These are phyloP conservation scores for Capsella rubella DNA, from an alignment of 441 rosid genomes.

Conservation along the genomic window DNA sequence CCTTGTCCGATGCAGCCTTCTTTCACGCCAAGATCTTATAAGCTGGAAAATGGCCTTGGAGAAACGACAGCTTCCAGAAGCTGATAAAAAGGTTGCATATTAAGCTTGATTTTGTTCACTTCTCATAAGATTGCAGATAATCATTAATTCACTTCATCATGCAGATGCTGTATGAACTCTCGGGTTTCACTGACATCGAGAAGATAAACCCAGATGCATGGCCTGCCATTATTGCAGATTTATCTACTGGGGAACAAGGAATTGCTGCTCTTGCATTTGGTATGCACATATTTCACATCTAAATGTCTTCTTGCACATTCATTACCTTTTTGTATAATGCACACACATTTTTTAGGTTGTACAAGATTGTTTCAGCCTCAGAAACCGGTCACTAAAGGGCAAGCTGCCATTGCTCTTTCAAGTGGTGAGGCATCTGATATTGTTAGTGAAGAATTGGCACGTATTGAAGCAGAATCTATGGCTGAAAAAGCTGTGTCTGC, in stretches of 20 bases:
- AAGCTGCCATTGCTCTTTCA: constrained; percentile 95
- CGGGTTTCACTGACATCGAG: constrained; percentile 89
- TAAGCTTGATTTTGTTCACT: constrained; percentile 15
- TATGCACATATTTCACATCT: constrained; percentile 46
- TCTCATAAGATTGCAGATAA: constrained; percentile 11
- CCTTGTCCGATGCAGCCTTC: constrained; percentile 59
- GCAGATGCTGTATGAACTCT: constrained; percentile 71
- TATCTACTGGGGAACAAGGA: constrained; percentile 90
- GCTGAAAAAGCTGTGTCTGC: constrained; percentile 97
- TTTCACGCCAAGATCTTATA: constrained; percentile 96
- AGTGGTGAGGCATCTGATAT: constrained; percentile 85
- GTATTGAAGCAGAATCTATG: constrained; percentile 93
- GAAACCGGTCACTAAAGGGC: constrained; percentile 96
- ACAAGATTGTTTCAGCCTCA: constrained; percentile 95
- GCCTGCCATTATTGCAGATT: constrained; percentile 91
- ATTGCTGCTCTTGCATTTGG: constrained; percentile 96
- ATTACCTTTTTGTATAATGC: constrained; percentile 30
- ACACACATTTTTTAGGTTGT: constrained; percentile 58
- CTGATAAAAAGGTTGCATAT: constrained; percentile 74
- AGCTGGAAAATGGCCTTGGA: constrained; percentile 99
- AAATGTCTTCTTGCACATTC: constrained; percentile 38
- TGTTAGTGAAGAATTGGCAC: constrained; percentile 91
- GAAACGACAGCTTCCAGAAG: constrained; percentile 87
- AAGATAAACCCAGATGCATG: constrained; percentile 90
- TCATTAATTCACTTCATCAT: constrained; percentile 28